Base-by-base conservation (phyloP, 2,329 filamentous ascomycete genomes). In the Cladosporium sp. region DNA sequence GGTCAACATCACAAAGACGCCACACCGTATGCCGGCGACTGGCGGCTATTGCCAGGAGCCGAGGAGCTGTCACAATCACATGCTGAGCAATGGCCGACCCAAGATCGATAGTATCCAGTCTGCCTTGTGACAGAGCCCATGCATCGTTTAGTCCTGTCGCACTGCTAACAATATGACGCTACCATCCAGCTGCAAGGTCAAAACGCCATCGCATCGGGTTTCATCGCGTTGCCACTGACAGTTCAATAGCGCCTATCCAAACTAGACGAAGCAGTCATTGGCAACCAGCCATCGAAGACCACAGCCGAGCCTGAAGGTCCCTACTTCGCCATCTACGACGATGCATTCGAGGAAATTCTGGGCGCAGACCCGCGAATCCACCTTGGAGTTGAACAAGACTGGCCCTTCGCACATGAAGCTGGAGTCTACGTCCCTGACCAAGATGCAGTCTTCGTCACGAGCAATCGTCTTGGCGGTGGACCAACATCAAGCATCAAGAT, bases 361-460 rank as follows among this genome's bases (percentile, higher is more conserved):
- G 69, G 69, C 38, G 14, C 51, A 14, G 45, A 50, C 2, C 64
- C 69, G 22, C 59, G 50, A 14, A 63, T 69, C 9, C 43, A 62
- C 9, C 58, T 67, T 8, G 66, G 55, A 3, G 22, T 69, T 1
- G 62, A 66, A 42, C 65, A 65, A 30, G 43, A 47, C 43, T 47
- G 43, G 43, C 43, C 43, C 2, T 70, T 70, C 55, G 67, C 69
- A 1, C 76, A 79, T 64, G 76, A 52, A 52, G 50, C 50, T 12
- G 50, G 50, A 36, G 69, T 72, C n/a, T 73, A 70, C 61, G 47
- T 70, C 36, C 68, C 69, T 6, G 59, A 63, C 11, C 63, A 70
- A 49, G 73, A 77, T 61, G 72, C 71, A 20, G 59, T 78, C 6
- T 78, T 76, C 63, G 71, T 78, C 17, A 76, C 76, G 2, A 73